These are phyloP conservation scores for Cryptosporidium meleagridis DNA, from an alignment of 169 alveolate species.

Conservation along the genomic window DNA sequence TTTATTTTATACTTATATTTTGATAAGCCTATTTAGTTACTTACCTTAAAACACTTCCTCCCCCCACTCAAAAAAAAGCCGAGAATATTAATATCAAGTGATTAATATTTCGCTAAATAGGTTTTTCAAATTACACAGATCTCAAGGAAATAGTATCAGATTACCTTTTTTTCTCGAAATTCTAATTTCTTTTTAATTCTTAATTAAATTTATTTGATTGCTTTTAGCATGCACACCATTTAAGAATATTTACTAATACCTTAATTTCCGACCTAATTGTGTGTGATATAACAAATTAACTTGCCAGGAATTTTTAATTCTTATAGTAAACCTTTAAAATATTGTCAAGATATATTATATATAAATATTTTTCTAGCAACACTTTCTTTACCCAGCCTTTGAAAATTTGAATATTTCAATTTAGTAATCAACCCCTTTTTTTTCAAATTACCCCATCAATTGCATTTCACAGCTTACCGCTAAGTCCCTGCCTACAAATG, in stretches of 20 bases:
- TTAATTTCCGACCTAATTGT: neutral
- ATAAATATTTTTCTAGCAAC: neutral
- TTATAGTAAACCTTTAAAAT: neutral
- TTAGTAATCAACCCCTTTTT: neutral
- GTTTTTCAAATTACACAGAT: neutral
- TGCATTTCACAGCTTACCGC: conserved; percentile 24
- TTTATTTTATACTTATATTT: neutral
- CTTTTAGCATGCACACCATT: neutral
- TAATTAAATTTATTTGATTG: neutral
- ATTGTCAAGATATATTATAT: neutral
- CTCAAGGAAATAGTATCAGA: neutral
- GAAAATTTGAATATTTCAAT: neutral
- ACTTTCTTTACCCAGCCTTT: neutral
- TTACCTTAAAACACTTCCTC: neutral
- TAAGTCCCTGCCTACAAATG: conserved; percentile 35
- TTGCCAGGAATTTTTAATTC: neutral
- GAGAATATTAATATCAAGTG: neutral
- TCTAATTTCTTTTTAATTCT: neutral
- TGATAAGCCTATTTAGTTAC: neutral
- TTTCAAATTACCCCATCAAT: neutral
- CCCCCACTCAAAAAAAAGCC: neutral
- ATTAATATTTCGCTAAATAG: neutral
- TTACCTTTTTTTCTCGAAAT: neutral
- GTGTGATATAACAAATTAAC: neutral
- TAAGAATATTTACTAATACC: neutral